Percentiles rank a stretch among this genome's conserved stretches.
These are phyloP conservation scores for Penicillium sp. DNA, from an alignment of 2,329 filamentous ascomycete genomes.

Conservation along the genomic window DNA sequence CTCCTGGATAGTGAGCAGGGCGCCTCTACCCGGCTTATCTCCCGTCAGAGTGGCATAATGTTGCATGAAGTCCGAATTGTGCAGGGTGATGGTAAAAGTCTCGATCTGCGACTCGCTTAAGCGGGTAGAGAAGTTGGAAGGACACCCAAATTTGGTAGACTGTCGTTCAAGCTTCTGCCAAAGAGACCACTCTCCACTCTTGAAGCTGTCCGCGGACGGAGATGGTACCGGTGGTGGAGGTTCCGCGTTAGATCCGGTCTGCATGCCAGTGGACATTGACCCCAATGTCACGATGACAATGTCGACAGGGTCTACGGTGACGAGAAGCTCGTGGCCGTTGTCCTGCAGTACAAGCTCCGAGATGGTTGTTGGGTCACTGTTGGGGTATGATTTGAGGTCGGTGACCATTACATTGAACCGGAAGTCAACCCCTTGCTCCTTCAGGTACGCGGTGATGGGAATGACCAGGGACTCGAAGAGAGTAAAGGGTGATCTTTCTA, in stretches of 20 bases:
- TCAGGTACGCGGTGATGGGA: slow-evolving; percentile 15
- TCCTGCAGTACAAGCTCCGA: slow-evolving; percentile 30
- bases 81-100: slow-evolving; percentile 1
- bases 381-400: slow-evolving; percentile 23
- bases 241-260: not conserved
- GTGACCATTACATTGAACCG: slow-evolving; percentile 27
- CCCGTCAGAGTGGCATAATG: not conserved
- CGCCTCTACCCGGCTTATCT: not conserved
- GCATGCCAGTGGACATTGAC: not conserved
- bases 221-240: not conserved
- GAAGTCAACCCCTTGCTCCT: slow-evolving; percentile 31
- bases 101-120: not conserved
- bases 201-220: not conserved
- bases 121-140: not conserved
- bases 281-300: slow-evolving; percentile 34
- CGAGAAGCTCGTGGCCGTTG: slow-evolving; percentile 23
- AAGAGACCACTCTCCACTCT: not conserved
- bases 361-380: slow-evolving; percentile 30
- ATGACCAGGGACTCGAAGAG: slow-evolving; percentile 30
- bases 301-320: slow-evolving; percentile 35
- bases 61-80: not conserved
- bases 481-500: slow-evolving; percentile 29
- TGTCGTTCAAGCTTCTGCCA: slow-evolving; percentile 1
- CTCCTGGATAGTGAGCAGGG: not conserved
- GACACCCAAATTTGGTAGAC: not conserved